Percentiles rank a stretch among this genome's conserved stretches.
phyloP scores from a whole-genome alignment of 495 filamentous ascomycete species.

The Hyphodiscus hymeniophilus region DNA sequence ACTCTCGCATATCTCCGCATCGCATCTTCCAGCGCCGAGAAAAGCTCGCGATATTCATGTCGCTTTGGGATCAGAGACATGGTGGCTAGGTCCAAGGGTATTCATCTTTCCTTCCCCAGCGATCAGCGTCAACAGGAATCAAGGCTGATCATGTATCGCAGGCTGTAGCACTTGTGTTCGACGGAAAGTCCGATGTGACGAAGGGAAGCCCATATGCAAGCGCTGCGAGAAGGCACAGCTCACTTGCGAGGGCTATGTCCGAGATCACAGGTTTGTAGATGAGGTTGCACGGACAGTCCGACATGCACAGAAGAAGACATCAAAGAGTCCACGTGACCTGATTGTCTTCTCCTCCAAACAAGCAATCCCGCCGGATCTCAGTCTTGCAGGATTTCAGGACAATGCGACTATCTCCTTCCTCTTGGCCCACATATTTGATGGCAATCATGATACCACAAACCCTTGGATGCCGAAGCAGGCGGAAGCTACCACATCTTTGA shows the following conservation, averaged over 20 bases:
- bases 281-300: neutral
- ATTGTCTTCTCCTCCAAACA: too few relatives aligned
- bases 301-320: neutral
- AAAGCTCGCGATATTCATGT: too few relatives aligned
- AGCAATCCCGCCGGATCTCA: neutral
- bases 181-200: neutral
- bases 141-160: neutral
- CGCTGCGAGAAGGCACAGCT: neutral
- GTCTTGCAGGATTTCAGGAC: constrained; percentile 1
- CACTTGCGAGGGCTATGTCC: neutral
- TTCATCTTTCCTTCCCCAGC: too few relatives aligned
- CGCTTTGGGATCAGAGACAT: too few relatives aligned
- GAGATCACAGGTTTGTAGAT: neutral
- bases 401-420: neutral
- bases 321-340: neutral
- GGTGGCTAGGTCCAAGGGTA: too few relatives aligned
- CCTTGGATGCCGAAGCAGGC: neutral
- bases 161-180: neutral
- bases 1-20: too few relatives aligned
- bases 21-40: too few relatives aligned
- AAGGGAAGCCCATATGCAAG: neutral
- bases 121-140: neutral
- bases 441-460: neutral
- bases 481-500: neutral
- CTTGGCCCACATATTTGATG: neutral